Percentiles rank a stretch among this genome's conserved stretches.
These are phyloP conservation scores for Chaetomium sp. DNA, from an alignment of 2,329 filamentous ascomycete genomes.

Conservation along the genomic window DNA sequence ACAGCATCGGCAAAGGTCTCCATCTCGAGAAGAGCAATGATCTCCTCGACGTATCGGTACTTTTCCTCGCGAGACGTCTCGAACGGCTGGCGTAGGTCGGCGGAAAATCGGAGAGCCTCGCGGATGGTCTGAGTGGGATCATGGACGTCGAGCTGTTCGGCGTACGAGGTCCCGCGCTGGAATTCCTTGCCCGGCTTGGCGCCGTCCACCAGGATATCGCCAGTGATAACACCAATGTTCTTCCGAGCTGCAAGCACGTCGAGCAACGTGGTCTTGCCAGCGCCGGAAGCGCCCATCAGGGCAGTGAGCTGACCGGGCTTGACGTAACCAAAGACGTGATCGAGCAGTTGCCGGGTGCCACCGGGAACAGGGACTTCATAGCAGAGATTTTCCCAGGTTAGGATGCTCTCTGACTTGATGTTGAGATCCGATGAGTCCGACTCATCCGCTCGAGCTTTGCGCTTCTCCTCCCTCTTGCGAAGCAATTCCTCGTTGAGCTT, in stretches of 20 bases:
- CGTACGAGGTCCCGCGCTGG: slow-evolving; percentile 63
- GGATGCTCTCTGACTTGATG: slow-evolving; percentile 64
- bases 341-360: slow-evolving; percentile 58
- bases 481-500: slow-evolving; percentile 65
- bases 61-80: slow-evolving; percentile 58
- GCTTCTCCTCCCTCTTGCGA: slow-evolving; percentile 60
- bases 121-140: slow-evolving; percentile 64
- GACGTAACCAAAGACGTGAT: slow-evolving; percentile 66
- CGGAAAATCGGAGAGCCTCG: slow-evolving; percentile 65
- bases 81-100: slow-evolving; percentile 60
- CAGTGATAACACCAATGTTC: slow-evolving; percentile 62
- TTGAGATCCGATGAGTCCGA: slow-evolving; percentile 53
- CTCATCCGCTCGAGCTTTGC: slow-evolving; percentile 50
- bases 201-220: slow-evolving; percentile 61
- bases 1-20: slow-evolving; percentile 61
- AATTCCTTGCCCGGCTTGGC: slow-evolving; percentile 60
- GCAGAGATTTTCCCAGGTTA: slow-evolving; percentile 85
- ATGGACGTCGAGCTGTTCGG: slow-evolving; percentile 65
- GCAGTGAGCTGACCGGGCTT: slow-evolving; percentile 76
- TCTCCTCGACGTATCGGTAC: slow-evolving; percentile 61
- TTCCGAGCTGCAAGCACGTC: slow-evolving; percentile 70
- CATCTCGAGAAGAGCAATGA: slow-evolving; percentile 60
- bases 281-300: slow-evolving; percentile 81
- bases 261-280: slow-evolving; percentile 82
- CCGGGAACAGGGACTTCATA: slow-evolving; percentile 69